Evolutionary conservation across 139 green algal species (phyloP).

Genomic region (Pseudopediastrum boryanum): DNA sequence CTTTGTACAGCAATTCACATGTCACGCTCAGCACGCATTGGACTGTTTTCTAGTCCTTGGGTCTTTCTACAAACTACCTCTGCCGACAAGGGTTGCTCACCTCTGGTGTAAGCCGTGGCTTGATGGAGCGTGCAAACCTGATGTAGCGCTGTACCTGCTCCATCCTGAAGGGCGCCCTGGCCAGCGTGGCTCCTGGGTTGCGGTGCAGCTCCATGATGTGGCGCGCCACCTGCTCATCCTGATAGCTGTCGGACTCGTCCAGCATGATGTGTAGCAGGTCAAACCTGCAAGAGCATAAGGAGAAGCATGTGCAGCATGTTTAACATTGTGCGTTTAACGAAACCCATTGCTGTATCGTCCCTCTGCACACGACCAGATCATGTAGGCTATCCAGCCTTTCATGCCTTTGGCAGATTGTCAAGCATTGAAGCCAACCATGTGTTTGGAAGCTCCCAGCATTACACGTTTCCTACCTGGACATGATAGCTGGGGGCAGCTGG

Average conservation of each 20-base stretch:
- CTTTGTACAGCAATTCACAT: too few relatives aligned
- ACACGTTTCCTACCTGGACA: slow-evolving; percentile 86
- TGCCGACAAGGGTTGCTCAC: slow-evolving; percentile 5
- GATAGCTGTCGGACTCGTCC: slow-evolving; percentile 83
- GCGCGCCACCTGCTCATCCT: slow-evolving; percentile 77
- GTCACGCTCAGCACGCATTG: too few relatives aligned
- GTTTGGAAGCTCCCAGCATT: too few relatives aligned
- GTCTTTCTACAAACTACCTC: too few relatives aligned
- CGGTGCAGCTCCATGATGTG: slow-evolving; percentile 86
- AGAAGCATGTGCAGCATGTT: too few relatives aligned
- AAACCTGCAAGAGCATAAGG: slow-evolving; percentile 69
- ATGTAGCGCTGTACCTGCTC: slow-evolving; percentile 96
- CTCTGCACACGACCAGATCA: too few relatives aligned
- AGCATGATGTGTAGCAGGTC: slow-evolving; percentile 97
- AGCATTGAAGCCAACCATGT: too few relatives aligned
- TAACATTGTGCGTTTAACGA: too few relatives aligned
- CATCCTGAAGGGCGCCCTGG: slow-evolving; percentile 78
- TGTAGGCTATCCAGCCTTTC: too few relatives aligned
- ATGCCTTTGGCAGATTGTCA: too few relatives aligned
- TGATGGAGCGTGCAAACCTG: slow-evolving; percentile 88
- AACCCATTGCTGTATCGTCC: too few relatives aligned
- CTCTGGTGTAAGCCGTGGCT: slow-evolving; percentile 70
- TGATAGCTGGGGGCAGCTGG: slow-evolving; percentile 86
- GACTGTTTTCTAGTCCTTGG: too few relatives aligned
- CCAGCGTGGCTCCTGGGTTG: slow-evolving; percentile 47